Evolutionary conservation across 768 basidiomycete species (phyloP).

Genomic region (Gloeostereum incarnatum): DNA sequence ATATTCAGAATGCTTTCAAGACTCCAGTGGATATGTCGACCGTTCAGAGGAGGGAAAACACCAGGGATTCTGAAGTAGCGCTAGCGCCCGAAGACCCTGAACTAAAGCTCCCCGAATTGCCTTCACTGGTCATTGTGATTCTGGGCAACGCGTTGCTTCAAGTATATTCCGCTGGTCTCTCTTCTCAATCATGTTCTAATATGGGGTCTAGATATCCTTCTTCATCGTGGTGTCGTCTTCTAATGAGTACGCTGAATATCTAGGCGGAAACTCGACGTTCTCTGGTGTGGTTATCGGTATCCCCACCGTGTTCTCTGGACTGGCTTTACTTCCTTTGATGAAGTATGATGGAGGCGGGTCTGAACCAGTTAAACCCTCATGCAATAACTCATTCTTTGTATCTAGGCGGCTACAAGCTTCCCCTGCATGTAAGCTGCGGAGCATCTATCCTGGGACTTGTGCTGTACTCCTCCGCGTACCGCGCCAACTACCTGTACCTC

Average conservation of each 20-base stretch:
- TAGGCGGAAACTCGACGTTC: slow-evolving; percentile 64
- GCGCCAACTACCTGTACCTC: slow-evolving; percentile 50
- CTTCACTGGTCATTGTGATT: slow-evolving; percentile 37
- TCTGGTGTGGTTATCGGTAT: slow-evolving; percentile 59
- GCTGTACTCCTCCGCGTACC: slow-evolving; percentile 54
- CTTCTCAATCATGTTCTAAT: neutral
- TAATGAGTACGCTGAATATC: slow-evolving; percentile 47
- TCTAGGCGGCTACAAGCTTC: slow-evolving; percentile 43
- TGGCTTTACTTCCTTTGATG: slow-evolving; percentile 47
- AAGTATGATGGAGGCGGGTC: slow-evolving; percentile 43
- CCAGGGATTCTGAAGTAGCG: no score
- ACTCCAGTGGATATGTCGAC: no score
- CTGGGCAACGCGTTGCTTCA: slow-evolving; percentile 33
- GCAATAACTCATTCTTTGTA: no score
- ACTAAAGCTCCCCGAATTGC: slow-evolving; percentile 36
- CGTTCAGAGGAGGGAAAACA: no score
- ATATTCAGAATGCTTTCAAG: no score
- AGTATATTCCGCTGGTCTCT: slow-evolving; percentile 21
- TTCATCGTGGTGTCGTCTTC: slow-evolving; percentile 65
- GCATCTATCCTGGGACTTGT: slow-evolving; percentile 46
- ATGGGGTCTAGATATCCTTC: slow-evolving; percentile 41
- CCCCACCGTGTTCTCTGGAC: slow-evolving; percentile 51
- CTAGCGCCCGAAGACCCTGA: slow-evolving; percentile 23
- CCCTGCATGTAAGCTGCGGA: slow-evolving; percentile 46
- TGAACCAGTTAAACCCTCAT: no score